phyloP scores from a whole-genome alignment of 371 early-diverging fungal genomes.

The Haplosporangium sp. region DNA sequence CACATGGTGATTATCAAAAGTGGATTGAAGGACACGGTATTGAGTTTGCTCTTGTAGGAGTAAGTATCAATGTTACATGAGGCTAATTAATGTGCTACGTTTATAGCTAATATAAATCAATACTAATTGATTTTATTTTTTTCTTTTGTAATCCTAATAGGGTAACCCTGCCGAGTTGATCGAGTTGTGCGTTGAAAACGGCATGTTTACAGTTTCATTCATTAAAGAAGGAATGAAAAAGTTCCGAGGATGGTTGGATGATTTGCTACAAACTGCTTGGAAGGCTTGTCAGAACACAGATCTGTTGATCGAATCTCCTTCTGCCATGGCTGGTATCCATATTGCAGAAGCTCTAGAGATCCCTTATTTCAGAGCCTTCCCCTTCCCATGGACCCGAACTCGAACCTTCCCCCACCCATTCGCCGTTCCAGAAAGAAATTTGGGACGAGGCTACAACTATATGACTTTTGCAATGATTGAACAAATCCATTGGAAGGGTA shows the following conservation, averaged over 20 bases:
- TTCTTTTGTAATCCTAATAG: too few relatives aligned
- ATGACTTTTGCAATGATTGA: slow-evolving; percentile 85
- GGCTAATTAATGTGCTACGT: too few relatives aligned
- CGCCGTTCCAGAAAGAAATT: slow-evolving; percentile 73
- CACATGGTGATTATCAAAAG: slow-evolving; percentile 78
- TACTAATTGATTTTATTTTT: too few relatives aligned
- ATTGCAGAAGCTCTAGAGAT: slow-evolving; percentile 81
- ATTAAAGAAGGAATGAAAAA: slow-evolving; percentile 71
- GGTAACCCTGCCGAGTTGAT: slow-evolving; percentile 55
- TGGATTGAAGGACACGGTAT: slow-evolving; percentile 85
- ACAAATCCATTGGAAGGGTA: slow-evolving; percentile 81
- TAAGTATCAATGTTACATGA: too few relatives aligned
- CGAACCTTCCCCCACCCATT: slow-evolving; percentile 87
- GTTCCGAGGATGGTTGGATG: slow-evolving; percentile 84
- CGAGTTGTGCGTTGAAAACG: slow-evolving; percentile 81
- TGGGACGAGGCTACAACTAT: slow-evolving; percentile 81
- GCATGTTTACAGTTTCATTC: slow-evolving; percentile 81
- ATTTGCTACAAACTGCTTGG: slow-evolving; percentile 76
- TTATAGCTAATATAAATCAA: not conserved
- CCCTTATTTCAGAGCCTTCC: slow-evolving; percentile 81
- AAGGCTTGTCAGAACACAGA: slow-evolving; percentile 80
- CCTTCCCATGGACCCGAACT: slow-evolving; percentile 91
- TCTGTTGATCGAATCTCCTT: slow-evolving; percentile 81
- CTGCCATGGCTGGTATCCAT: slow-evolving; percentile 84
- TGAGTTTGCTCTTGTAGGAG: slow-evolving; percentile 76